These are phyloP conservation scores for Teunomyces pallodes DNA, from an alignment of 805 yeast species.

Conservation along the genomic window DNA sequence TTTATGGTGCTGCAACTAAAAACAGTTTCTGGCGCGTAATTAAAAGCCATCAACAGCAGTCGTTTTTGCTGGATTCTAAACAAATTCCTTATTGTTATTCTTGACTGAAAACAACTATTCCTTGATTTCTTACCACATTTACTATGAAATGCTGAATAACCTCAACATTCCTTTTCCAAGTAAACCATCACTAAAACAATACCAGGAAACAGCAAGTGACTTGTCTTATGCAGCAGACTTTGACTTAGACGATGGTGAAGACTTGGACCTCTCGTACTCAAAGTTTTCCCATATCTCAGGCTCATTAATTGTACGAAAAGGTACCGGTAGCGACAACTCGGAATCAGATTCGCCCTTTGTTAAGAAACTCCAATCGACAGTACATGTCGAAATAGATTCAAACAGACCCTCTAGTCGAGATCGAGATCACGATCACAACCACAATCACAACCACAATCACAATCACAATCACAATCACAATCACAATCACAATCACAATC, in stretches of 20 bases:
- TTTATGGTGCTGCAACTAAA: slow-evolving; percentile 1
- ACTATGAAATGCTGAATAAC: background rate
- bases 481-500: no score
- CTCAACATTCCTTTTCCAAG: background rate
- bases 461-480: no score
- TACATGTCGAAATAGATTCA: slow-evolving; percentile 5
- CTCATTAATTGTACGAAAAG: slow-evolving; percentile 14
- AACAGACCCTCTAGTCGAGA: background rate
- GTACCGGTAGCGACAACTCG: slow-evolving; percentile 2
- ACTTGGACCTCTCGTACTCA: slow-evolving; percentile 33
- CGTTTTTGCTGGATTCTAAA: background rate
- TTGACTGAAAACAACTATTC: no score
- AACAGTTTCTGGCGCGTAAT: background rate
- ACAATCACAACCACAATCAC: no score
- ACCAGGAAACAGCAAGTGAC: slow-evolving; percentile 19
- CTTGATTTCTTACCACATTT: background rate
- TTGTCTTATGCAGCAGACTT: slow-evolving; percentile 9
- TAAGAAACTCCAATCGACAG: slow-evolving; percentile 21
- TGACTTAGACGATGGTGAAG: slow-evolving; percentile 14
- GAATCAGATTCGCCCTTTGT: slow-evolving; percentile 27
- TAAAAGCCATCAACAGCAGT: background rate
- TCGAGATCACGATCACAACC: no score
- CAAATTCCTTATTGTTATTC: no score
- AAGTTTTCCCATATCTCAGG: slow-evolving; percentile 34
- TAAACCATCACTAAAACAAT: slow-evolving; percentile 6